phyloP scores from a whole-genome alignment of 352 stramenopile genomes.

The Pythium aphanidermatum region DNA sequence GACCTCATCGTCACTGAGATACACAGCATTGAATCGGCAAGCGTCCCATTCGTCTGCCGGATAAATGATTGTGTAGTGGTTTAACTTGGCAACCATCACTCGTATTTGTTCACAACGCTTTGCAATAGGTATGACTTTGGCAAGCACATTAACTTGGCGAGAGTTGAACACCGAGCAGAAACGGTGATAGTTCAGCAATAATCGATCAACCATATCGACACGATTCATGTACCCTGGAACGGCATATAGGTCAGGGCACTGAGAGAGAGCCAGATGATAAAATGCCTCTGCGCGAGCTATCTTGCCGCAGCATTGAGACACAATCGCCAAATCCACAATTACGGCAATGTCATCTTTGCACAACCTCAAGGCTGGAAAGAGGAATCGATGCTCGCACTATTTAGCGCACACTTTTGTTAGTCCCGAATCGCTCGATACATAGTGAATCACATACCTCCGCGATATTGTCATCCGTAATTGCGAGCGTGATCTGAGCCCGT shows the following conservation, averaged over 20 bases:
- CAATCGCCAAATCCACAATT: slow-evolving; percentile 47
- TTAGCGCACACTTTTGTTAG: not conserved
- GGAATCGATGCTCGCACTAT: slow-evolving; percentile 42
- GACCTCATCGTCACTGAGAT: slow-evolving; percentile 54
- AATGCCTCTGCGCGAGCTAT: slow-evolving; percentile 38
- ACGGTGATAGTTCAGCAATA: slow-evolving; percentile 66
- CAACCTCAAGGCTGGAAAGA: slow-evolving; percentile 47
- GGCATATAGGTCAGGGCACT: slow-evolving; percentile 34
- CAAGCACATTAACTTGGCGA: slow-evolving; percentile 39
- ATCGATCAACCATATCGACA: slow-evolving; percentile 43
- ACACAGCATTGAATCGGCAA: slow-evolving; percentile 45
- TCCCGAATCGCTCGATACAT: too few relatives aligned
- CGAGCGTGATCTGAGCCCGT: slow-evolving; percentile 6
- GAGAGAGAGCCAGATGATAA: slow-evolving; percentile 40
- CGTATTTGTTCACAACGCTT: slow-evolving; percentile 49
- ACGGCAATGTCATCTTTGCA: slow-evolving; percentile 38
- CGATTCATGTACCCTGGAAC: slow-evolving; percentile 58
- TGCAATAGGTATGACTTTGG: slow-evolving; percentile 34
- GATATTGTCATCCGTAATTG: slow-evolving; percentile 21
- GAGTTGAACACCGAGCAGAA: slow-evolving; percentile 68
- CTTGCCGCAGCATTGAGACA: slow-evolving; percentile 43
- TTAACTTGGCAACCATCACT: slow-evolving; percentile 49
- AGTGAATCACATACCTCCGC: slow-evolving; percentile 21
- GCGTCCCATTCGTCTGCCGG: slow-evolving; percentile 23
- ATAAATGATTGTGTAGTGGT: slow-evolving; percentile 43